Evolutionary conservation across 352 stramenopile species (phyloP).

Genomic region (Phytophthora sp.): DNA sequence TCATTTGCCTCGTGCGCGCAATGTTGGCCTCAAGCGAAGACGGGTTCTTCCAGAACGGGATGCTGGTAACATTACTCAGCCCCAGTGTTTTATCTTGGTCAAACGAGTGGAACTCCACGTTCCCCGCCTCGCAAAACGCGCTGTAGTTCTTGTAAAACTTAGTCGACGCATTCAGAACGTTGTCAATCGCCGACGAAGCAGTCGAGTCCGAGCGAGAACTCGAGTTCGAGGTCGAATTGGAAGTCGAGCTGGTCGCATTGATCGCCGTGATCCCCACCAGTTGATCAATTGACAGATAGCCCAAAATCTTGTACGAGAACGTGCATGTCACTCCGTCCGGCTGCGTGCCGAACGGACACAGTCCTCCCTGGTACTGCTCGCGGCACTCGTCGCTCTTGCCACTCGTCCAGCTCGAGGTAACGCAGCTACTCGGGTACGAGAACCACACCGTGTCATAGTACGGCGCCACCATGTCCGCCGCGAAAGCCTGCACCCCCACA

Average conservation of each 20-base stretch:
- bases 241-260: conserved; percentile 12
- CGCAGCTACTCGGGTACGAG: conserved; percentile 72
- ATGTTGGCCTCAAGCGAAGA: conserved; percentile 59
- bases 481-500: conserved; percentile 62
- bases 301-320: conserved; percentile 66
- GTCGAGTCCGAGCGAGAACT: conserved; percentile 29
- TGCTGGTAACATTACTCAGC: conserved; percentile 50
- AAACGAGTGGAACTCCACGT: conserved; percentile 61
- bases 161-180: conserved; percentile 16
- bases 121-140: conserved; percentile 51
- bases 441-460: conserved; percentile 79
- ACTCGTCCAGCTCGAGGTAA: conserved; percentile 51
- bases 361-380: conserved; percentile 37
- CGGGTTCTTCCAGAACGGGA: conserved; percentile 67
- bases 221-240: conserved; percentile 30
- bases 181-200: conserved; percentile 6
- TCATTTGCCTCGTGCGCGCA: conserved; percentile 53
- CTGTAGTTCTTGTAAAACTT: conserved; percentile 50
- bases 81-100: conserved; percentile 58
- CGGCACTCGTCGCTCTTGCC: conserved; percentile 58
- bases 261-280: conserved; percentile 72
- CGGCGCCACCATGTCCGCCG: conserved; percentile 58
- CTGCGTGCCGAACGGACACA: conserved; percentile 57
- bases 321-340: conserved; percentile 63
- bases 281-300: conserved; percentile 66